Conservation (phyloP, 1,139 yeast species). For the Suhomyces choctaworum region DNA sequence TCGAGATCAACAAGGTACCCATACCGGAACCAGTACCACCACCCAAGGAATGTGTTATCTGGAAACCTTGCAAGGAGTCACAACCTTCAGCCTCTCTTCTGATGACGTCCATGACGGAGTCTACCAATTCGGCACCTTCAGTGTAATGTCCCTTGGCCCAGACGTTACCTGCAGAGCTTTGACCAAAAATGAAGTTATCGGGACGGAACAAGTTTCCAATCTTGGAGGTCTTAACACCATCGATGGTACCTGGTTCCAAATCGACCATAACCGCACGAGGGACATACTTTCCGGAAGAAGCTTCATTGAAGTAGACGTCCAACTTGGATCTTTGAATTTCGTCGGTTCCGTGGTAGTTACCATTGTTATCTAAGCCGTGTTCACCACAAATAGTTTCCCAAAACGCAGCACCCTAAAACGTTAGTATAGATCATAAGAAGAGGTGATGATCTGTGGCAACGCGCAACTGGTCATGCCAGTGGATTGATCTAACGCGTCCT, state of each 20-base stretch:
- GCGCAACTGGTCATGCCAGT: neutral
- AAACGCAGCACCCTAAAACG: conserved; percentile 83
- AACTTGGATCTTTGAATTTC: conserved; percentile 64
- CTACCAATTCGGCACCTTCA: conserved; percentile 92
- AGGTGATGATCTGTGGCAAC: neutral
- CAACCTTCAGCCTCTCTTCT: conserved; percentile 94
- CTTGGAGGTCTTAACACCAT: conserved; percentile 71
- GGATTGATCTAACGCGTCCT: too few species aligned
- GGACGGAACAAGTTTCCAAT: conserved; percentile 88
- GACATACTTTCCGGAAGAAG: conserved; percentile 82
- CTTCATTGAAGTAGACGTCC: conserved; percentile 54
- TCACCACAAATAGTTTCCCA: conserved; percentile 98
- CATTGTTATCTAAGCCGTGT: conserved; percentile 88
- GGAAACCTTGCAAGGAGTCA: conserved; percentile 93
- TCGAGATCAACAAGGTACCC: conserved; percentile 46
- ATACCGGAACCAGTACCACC: conserved; percentile 98
- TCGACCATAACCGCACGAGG: conserved; percentile 93
- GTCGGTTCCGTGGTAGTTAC: conserved; percentile 69
- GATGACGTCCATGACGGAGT: conserved; percentile 81
- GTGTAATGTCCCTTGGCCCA: conserved; percentile 98
- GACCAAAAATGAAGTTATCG: conserved; percentile 85
- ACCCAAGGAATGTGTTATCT: conserved; percentile 89
- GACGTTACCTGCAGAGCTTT: conserved; percentile 89
- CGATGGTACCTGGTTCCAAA: conserved; percentile 92
- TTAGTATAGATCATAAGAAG: conserved; percentile 23